These are phyloP conservation scores for Tieghemiomyces parasiticus DNA, from an alignment of 192 early-diverging fungal genomes.

Conservation along the genomic window DNA sequence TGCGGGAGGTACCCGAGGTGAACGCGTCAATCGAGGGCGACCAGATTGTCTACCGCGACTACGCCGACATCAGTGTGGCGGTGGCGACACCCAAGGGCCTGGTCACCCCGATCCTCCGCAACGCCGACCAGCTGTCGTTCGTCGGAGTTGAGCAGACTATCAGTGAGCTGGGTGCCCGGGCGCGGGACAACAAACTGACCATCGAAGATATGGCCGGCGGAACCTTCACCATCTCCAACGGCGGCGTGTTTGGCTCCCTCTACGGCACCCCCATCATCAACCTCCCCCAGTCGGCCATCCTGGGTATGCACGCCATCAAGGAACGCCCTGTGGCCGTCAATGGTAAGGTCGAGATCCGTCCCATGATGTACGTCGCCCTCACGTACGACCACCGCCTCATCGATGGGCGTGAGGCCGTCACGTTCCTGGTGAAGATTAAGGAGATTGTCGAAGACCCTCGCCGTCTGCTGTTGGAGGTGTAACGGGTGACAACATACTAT, in stretches of 20 bases:
- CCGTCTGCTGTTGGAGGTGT: conserved; percentile 78
- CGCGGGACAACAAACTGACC: conserved; percentile 86
- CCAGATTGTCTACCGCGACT: conserved; percentile 86
- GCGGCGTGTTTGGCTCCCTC: conserved; percentile 95
- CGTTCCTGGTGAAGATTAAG: conserved; percentile 96
- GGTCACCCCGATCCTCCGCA: conserved; percentile 92
- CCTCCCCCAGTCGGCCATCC: conserved; percentile 88
- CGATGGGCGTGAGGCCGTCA: conserved; percentile 96
- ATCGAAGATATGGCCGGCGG: conserved; percentile 97
- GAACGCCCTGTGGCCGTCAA: conserved; percentile 89
- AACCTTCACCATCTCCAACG: conserved; percentile 99
- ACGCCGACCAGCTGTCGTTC: conserved; percentile 71
- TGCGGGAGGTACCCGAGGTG: conserved; percentile 82
- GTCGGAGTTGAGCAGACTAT: conserved; percentile 87
- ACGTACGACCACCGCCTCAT: conserved; percentile 98
- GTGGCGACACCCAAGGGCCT: conserved; percentile 98
- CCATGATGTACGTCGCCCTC: conserved; percentile 96
- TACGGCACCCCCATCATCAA: conserved; percentile 98
- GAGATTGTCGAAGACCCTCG: conserved; percentile 92
- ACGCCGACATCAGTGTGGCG: conserved; percentile 86
- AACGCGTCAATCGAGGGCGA: conserved; percentile 92
- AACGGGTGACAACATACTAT: too few relatives aligned
- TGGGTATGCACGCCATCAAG: conserved; percentile 98
- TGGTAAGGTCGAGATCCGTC: conserved; percentile 79
- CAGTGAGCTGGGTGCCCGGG: conserved; percentile 74